A percentile compares a stretch with the other conserved stretches of the same genome.
Conservation (phyloP, 2,329 filamentous ascomycete species). For the Pyricularia sp. region DNA sequence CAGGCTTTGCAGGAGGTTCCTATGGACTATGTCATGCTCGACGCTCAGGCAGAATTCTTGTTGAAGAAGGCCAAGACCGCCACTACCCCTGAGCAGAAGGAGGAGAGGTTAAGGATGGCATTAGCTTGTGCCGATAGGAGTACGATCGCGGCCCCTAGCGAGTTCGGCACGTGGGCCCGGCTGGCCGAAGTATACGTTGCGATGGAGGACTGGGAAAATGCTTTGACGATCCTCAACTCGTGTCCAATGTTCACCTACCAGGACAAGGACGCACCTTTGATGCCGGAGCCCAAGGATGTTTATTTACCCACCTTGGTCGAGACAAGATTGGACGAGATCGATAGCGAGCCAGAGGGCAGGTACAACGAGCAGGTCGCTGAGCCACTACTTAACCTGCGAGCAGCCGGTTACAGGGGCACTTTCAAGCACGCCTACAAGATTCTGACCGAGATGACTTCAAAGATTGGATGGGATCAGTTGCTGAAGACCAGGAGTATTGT, state of each 20-base stretch:
- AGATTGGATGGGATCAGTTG: slow-evolving; percentile 95
- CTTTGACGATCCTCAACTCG: slow-evolving; percentile 87
- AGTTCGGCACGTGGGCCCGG: slow-evolving; percentile 93
- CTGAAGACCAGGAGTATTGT: slow-evolving; percentile 91
- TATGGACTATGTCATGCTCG: slow-evolving; percentile 95
- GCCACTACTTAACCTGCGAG: slow-evolving; percentile 72
- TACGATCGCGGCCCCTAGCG: slow-evolving; percentile 88
- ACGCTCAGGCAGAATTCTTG: slow-evolving; percentile 86
- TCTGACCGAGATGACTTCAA: slow-evolving; percentile 86
- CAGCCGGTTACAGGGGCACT: slow-evolving; percentile 83
- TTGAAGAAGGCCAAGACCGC: slow-evolving; percentile 62
- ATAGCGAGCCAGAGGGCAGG: slow-evolving; percentile 73
- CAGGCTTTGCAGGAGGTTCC: slow-evolving; percentile 81
- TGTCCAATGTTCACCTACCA: slow-evolving; percentile 99
- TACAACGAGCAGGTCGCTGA: slow-evolving; percentile 79
- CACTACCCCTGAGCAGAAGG: slow-evolving; percentile 38
- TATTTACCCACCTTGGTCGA: slow-evolving; percentile 78
- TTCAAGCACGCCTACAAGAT: slow-evolving; percentile 92
- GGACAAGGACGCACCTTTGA: slow-evolving; percentile 88
- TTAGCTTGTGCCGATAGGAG: slow-evolving; percentile 87
- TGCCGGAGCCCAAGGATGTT: slow-evolving; percentile 85
- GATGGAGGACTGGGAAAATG: slow-evolving; percentile 93
- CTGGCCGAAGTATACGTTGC: slow-evolving; percentile 87
- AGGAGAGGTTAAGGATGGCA: slow-evolving; percentile 67
- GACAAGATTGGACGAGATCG: slow-evolving; percentile 87